Evolutionary conservation across 768 basidiomycete species (phyloP), one percentile per base, ranked within the genome.

Genomic region (Mycena rosella): DNA sequence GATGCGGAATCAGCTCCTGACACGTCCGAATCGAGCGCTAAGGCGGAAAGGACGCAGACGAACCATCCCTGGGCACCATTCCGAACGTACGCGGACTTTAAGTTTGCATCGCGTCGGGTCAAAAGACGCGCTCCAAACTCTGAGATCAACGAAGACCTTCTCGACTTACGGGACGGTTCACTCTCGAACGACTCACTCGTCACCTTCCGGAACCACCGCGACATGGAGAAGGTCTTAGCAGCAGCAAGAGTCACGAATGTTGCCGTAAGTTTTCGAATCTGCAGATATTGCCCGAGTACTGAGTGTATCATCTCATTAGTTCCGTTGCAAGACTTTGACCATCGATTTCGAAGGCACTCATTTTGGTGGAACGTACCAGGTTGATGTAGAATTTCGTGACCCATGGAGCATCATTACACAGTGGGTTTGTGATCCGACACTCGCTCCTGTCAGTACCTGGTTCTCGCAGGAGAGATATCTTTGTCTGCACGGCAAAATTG

Each of bases 341-440:
- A 40, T 40, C 14, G 38, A 40, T 6, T 40, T 40, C 17, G 38
- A 40, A 18, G 38, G 38, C 9, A 40, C 38, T 40, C 38, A 40
- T 18, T 40, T 40, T 40, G 38, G 38, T 15, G 38, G 38, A 8
- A 40, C 38, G 38, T 68, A 70, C 47, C 36, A 53, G 1, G 68
- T 67, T n/a, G 60, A 73, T 5, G 15, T 47, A 14, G 45, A 47
- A 18, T 47, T 47, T 13, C 45, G 24, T 13, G 24, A 47, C 17
- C 45, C 66, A 1, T 75, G 74, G 74, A 44, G 65, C 32, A 57
- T 71, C 59, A 70, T 66, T 18, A 54, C 68, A 29, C 18, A 40
- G 8, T 60, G 63, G 51, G 38, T 74, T n/a, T 27, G 22, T 10
- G 70, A 73, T 44, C 42, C 40, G 47, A 69, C 61, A 2, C 55